A percentile compares a stretch with the other conserved stretches of the same genome.
phyloP scores from a whole-genome alignment of 2,329 filamentous ascomycete genomes.

The Sarocladiaceae sp. region DNA sequence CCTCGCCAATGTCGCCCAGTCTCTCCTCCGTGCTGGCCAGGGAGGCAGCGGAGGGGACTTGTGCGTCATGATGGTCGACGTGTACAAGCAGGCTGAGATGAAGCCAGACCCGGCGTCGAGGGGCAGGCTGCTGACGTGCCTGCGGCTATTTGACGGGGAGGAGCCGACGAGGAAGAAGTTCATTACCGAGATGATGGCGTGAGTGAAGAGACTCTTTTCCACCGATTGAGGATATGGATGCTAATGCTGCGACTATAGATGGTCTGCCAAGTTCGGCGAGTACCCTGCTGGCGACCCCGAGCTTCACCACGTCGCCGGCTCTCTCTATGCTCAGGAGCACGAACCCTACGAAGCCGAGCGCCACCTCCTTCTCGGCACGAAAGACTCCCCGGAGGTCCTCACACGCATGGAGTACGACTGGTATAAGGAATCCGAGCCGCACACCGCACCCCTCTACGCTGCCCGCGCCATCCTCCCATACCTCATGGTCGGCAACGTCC shows the following conservation, averaged over 20 bases:
- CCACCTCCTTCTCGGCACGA: conserved; percentile 82
- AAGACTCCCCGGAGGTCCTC: conserved; percentile 76
- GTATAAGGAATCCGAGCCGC: conserved; percentile 84
- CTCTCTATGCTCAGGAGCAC: conserved; percentile 85
- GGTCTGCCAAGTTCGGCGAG: conserved; percentile 80
- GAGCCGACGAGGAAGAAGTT: conserved; percentile 94
- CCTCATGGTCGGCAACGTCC: conserved; percentile 81
- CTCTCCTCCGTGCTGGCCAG: conserved; percentile 86
- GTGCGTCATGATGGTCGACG: conserved; percentile 79
- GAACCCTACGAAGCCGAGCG: conserved; percentile 90
- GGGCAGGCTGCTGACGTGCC: conserved; percentile 67
- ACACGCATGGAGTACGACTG: conserved; percentile 83
- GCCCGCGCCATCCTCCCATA: conserved; percentile 86
- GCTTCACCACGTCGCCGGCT: conserved; percentile 85
- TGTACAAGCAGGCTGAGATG: conserved; percentile 81
- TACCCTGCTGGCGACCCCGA: conserved; percentile 90
- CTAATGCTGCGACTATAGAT: conserved; percentile 32
- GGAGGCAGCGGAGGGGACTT: conserved; percentile 89
- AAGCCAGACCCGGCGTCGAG: conserved; percentile 69
- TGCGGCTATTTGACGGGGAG: conserved; percentile 72
- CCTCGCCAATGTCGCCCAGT: conserved; percentile 74
- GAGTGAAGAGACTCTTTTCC: conserved; percentile 24
- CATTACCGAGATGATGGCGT: conserved; percentile 76
- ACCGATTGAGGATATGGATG: background rate
- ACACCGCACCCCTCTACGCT: conserved; percentile 80